Percentiles rank a stretch among this genome's conserved stretches.
These are phyloP conservation scores for Sarcomyxa edulis DNA, from an alignment of 768 basidiomycete species.

Conservation along the genomic window DNA sequence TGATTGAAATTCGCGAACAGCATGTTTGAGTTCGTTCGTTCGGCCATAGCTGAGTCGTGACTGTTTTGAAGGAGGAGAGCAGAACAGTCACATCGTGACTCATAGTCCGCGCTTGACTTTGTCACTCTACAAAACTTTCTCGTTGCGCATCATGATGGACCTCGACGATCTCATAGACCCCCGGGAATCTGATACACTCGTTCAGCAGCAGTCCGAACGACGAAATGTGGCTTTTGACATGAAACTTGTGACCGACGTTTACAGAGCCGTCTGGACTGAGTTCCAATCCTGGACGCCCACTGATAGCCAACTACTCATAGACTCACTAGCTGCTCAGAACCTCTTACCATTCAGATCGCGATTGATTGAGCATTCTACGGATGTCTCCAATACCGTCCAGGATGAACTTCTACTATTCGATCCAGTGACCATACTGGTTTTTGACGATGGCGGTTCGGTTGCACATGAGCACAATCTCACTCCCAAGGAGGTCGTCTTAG, in stretches of 20 bases:
- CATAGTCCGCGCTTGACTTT: background rate
- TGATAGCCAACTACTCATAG: constrained; percentile 16
- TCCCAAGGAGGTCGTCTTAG: background rate
- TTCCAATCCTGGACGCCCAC: constrained; percentile 42
- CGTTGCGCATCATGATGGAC: background rate
- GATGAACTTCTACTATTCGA: constrained; percentile 7
- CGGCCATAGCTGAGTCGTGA: constrained; percentile 24
- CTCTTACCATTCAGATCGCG: background rate
- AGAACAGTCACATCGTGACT: too few species aligned
- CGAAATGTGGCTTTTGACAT: constrained; percentile 10
- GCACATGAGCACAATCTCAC: too few species aligned
- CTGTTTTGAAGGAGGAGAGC: background rate
- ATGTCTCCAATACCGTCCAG: constrained; percentile 7
- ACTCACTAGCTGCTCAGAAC: constrained; percentile 1
- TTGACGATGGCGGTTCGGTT: too few species aligned
- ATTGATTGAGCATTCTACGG: too few species aligned
- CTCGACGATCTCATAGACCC: background rate
- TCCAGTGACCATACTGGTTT: background rate
- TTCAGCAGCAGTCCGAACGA: background rate
- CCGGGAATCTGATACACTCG: background rate
- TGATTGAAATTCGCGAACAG: constrained; percentile 97
- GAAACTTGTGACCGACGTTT: constrained; percentile 22
- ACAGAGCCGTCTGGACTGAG: constrained; percentile 33
- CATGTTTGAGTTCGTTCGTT: constrained; percentile 43
- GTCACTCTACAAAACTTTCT: background rate